These are phyloP conservation scores for Coemansia sp. DNA, from an alignment of 192 early-diverging fungal species.

Conservation along the genomic window DNA sequence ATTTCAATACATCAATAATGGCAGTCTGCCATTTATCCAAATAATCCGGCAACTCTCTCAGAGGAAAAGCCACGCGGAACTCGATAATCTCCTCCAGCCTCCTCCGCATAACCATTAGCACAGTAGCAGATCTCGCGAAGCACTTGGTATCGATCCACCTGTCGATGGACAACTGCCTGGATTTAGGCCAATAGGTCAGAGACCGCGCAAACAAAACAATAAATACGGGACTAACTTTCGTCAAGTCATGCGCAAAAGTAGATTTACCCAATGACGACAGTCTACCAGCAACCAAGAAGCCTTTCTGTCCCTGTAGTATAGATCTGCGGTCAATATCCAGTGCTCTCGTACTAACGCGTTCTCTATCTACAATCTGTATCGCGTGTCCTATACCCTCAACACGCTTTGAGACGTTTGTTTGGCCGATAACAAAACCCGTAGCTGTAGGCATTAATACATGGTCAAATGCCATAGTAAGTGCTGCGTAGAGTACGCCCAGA, in stretches of 20 bases:
- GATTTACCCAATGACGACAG: conserved; percentile 9
- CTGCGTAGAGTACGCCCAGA: conserved; percentile 25
- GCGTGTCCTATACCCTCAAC: conserved; percentile 15
- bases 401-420: conserved; percentile 8
- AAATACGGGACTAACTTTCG: neutral
- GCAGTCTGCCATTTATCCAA: conserved; percentile 17
- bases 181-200: conserved; percentile 28
- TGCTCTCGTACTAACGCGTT: conserved; percentile 14
- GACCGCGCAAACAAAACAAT: conserved; percentile 21
- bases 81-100: conserved; percentile 8
- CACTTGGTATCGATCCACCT: conserved; percentile 27
- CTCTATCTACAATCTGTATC: conserved; percentile 17
- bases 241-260: conserved; percentile 16
- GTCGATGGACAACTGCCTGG: conserved; percentile 14
- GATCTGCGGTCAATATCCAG: conserved; percentile 1
- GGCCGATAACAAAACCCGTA: conserved; percentile 11
- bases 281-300: conserved; percentile 1
- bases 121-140: conserved; percentile 12
- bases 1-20: conserved; percentile 9
- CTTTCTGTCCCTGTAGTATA: too few relatives aligned
- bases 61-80: conserved; percentile 16
- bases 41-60: conserved; percentile 1
- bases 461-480: conserved; percentile 21
- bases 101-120: conserved; percentile 17
- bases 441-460: conserved; percentile 20